Conservation (phyloP, 78 protist species). For the Mantamonas sphyraenae region DNA sequence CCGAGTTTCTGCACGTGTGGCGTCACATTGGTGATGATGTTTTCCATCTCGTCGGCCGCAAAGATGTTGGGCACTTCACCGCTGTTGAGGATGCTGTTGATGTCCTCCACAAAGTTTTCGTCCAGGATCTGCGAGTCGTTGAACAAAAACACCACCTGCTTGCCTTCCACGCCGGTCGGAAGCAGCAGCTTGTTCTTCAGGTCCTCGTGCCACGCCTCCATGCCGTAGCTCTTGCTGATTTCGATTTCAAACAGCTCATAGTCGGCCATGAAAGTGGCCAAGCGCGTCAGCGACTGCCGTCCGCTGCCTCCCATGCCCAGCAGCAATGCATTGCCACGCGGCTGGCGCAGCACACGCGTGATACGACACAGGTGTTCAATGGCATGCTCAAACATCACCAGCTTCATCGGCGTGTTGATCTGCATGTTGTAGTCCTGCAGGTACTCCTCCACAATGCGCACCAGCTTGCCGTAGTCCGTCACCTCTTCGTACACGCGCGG, state of each 20-base stretch:
- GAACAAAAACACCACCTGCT: conserved; percentile 62
- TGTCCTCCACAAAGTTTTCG: conserved; percentile 78
- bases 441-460: conserved; percentile 22
- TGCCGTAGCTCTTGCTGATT: conserved; percentile 54
- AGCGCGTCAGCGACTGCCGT: conserved; percentile 67
- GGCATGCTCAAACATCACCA: conserved; percentile 76
- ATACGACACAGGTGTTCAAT: conserved; percentile 76
- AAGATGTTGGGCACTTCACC: conserved; percentile 87
- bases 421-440: conserved; percentile 63
- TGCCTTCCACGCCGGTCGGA: conserved; percentile 50
- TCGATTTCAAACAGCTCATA: conserved; percentile 41
- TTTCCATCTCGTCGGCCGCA: conserved; percentile 48
- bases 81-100: conserved; percentile 67
- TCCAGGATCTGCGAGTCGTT: conserved; percentile 79
- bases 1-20: conserved; percentile 24
- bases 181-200: conserved; percentile 44
- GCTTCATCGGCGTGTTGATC: conserved; percentile 39
- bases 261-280: conserved; percentile 73
- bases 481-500: conserved; percentile 32
- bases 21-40: conserved; percentile 38
- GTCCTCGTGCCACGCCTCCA: conserved; percentile 64
- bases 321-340: conserved; percentile 79
- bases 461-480: conserved; percentile 15
- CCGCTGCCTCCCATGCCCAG: conserved; percentile 95
- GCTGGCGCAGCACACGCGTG: conserved; percentile 66